Percentiles rank a stretch among this genome's conserved stretches.
Evolutionary conservation across 768 basidiomycete species (phyloP).

Genomic region (Leccinum disarticulatum): DNA sequence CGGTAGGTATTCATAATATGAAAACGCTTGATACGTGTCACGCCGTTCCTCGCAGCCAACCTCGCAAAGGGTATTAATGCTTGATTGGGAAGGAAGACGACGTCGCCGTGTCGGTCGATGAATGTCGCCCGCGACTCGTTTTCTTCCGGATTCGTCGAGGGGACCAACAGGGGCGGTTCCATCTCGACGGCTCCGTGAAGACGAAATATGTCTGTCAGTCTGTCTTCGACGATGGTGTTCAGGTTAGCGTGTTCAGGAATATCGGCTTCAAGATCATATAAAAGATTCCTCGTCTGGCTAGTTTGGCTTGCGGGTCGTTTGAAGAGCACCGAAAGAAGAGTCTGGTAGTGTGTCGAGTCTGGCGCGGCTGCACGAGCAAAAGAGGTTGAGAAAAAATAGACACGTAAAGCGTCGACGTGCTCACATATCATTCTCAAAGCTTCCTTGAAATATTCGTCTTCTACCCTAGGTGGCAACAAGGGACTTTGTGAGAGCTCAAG

Average conservation of each 20-base stretch:
- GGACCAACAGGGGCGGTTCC: slow-evolving; percentile 83
- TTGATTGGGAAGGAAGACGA: slow-evolving; percentile 71
- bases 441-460: slow-evolving; percentile 85
- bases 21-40: slow-evolving; percentile 78
- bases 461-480: slow-evolving; percentile 70
- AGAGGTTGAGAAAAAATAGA: neutral
- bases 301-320: slow-evolving; percentile 64
- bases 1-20: slow-evolving; percentile 74
- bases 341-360: slow-evolving; percentile 78
- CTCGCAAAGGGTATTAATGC: slow-evolving; percentile 78
- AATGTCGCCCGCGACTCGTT: slow-evolving; percentile 67
- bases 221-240: slow-evolving; percentile 75
- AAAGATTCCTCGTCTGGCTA: slow-evolving; percentile 60
- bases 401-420: slow-evolving; percentile 18
- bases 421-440: slow-evolving; percentile 74
- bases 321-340: slow-evolving; percentile 77
- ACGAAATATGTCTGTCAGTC: slow-evolving; percentile 73
- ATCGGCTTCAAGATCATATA: slow-evolving; percentile 74
- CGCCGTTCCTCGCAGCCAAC: slow-evolving; percentile 65
- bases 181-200: slow-evolving; percentile 89
- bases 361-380: slow-evolving; percentile 54
- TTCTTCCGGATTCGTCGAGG: slow-evolving; percentile 60
- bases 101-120: slow-evolving; percentile 78
- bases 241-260: slow-evolving; percentile 68
- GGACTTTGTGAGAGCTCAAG: slow-evolving; percentile 80